Conservation (phyloP, 2,329 filamentous ascomycete genomes). For the Diaporthe amygdali region DNA sequence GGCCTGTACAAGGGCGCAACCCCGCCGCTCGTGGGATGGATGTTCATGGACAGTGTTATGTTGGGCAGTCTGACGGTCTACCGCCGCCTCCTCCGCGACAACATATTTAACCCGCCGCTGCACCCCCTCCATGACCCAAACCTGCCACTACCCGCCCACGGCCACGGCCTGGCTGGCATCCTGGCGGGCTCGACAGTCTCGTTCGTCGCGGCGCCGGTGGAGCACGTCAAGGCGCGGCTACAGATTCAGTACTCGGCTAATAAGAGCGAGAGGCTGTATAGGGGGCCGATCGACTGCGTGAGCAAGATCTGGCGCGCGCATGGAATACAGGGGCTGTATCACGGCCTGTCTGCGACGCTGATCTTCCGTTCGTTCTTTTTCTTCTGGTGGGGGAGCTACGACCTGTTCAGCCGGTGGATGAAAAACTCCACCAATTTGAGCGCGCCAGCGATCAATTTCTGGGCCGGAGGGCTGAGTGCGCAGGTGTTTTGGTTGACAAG, state of each 20-base stretch:
- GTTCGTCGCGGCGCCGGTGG: slow-evolving; percentile 90
- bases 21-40: slow-evolving; percentile 93
- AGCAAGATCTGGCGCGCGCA: slow-evolving; percentile 73
- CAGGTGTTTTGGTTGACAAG: slow-evolving; percentile 94
- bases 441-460: slow-evolving; percentile 88
- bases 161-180: slow-evolving; percentile 87
- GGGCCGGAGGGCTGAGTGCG: slow-evolving; percentile 91
- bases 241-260: slow-evolving; percentile 90
- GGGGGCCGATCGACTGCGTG: slow-evolving; percentile 84
- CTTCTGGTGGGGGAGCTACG: slow-evolving; percentile 98
- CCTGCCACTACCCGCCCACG: slow-evolving; percentile 70
- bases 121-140: slow-evolving; percentile 38
- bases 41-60: slow-evolving; percentile 92
- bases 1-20: slow-evolving; percentile 95
- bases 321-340: slow-evolving; percentile 82
- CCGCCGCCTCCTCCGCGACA: slow-evolving; percentile 79
- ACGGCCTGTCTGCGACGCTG: slow-evolving; percentile 82
- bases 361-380: slow-evolving; percentile 95
- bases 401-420: slow-evolving; percentile 76
- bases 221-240: slow-evolving; percentile 88
- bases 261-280: slow-evolving; percentile 80
- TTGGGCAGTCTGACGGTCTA: slow-evolving; percentile 91
- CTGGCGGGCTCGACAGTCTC: slow-evolving; percentile 88
- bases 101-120: slow-evolving; percentile 70
- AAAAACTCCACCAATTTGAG: slow-evolving; percentile 71